Conservation (phyloP, 2,329 filamentous ascomycete species). For the Metarhizium humberi region DNA sequence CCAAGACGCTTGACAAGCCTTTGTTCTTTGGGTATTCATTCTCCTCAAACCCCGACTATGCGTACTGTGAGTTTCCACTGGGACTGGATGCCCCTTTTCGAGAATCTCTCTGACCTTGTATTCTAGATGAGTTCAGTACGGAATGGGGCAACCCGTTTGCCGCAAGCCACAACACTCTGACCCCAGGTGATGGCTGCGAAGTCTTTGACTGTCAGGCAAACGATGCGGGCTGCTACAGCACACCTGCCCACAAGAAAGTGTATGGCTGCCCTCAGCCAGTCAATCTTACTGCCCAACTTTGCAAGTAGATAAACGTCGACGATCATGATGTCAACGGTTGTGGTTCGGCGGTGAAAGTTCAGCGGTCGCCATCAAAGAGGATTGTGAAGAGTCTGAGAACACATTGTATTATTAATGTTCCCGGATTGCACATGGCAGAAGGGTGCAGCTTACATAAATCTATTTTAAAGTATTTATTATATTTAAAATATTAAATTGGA, state of each 20-base stretch:
- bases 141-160: conserved; percentile 32
- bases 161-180: conserved; percentile 24
- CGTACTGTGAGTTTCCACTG: conserved; percentile 25
- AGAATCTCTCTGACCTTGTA: not conserved
- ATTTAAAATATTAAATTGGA: too few relatives aligned
- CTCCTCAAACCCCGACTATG: conserved; percentile 22
- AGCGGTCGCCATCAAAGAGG: too few relatives aligned
- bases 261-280: conserved; percentile 31
- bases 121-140: conserved; percentile 28
- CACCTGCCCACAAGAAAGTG: conserved; percentile 25
- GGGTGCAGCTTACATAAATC: too few relatives aligned
- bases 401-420: too few relatives aligned
- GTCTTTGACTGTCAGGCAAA: conserved; percentile 27
- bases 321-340: too few relatives aligned
- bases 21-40: conserved; percentile 35
- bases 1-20: conserved; percentile 24
- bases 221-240: conserved; percentile 30
- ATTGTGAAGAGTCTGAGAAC: too few relatives aligned
- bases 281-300: conserved; percentile 22
- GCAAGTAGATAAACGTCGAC: conserved; percentile 9
- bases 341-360: too few relatives aligned
- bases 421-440: too few relatives aligned
- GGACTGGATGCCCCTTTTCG: not conserved
- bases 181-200: conserved; percentile 26
- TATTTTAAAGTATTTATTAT: too few relatives aligned